Evolutionary conservation across 371 early-diverging fungal species (phyloP).

Genomic region (Mortierella sp.): DNA sequence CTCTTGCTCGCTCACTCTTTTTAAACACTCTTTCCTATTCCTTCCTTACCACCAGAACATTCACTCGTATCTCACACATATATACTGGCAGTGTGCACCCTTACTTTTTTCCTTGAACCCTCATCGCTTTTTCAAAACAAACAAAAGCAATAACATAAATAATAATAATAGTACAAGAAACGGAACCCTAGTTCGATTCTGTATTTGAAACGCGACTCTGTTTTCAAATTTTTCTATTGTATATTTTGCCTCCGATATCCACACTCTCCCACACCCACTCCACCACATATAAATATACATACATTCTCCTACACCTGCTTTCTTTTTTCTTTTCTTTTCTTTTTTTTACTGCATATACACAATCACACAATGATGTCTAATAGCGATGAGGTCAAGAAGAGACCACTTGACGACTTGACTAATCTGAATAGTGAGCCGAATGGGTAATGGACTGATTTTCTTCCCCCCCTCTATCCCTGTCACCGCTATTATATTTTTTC

Average conservation of each 20-base stretch:
- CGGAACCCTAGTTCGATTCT: neutral
- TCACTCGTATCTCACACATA: neutral
- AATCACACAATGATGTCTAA: conserved; percentile 49
- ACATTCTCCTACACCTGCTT: too few species aligned
- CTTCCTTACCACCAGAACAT: neutral
- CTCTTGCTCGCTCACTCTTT: conserved; percentile 2
- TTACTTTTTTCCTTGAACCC: neutral
- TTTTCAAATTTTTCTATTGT: conserved; percentile 5
- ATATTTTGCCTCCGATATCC: neutral
- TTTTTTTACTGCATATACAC: neutral
- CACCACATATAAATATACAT: neutral
- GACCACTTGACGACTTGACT: conserved; percentile 38
- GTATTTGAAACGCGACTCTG: conserved; percentile 14
- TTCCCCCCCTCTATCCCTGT: neutral
- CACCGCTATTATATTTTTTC: too few species aligned
- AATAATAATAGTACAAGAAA: neutral
- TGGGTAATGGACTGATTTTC: conserved; percentile 21
- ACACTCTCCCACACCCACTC: neutral
- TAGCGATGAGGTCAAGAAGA: conserved; percentile 51
- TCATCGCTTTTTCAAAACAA: neutral
- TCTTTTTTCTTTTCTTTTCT: too few species aligned
- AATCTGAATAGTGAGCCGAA: conserved; percentile 29
- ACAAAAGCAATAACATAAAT: too few species aligned
- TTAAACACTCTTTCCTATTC: neutral
- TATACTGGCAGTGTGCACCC: neutral